phyloP scores from a whole-genome alignment of 2,329 filamentous ascomycete genomes.

The Penicillium rolfsii region DNA sequence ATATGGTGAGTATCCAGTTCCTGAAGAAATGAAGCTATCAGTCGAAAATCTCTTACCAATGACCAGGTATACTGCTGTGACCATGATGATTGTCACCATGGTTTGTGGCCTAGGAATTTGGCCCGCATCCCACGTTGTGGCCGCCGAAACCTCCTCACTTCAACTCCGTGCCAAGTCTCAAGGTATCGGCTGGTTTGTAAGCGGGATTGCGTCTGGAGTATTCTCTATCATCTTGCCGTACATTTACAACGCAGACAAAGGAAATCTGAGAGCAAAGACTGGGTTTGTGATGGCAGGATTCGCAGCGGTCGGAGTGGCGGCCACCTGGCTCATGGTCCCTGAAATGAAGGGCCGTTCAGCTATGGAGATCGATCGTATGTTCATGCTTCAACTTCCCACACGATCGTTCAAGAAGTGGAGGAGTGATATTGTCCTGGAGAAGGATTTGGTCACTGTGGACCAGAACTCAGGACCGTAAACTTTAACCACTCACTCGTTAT shows the following conservation, averaged over 20 bases:
- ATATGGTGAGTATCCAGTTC: constrained; percentile 39
- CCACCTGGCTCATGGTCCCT: constrained; percentile 53
- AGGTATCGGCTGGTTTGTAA: constrained; percentile 46
- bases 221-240: constrained; percentile 54
- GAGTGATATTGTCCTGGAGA: constrained; percentile 12
- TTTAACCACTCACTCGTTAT: neutral
- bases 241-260: constrained; percentile 43
- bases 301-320: constrained; percentile 20
- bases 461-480: neutral
- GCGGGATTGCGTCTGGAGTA: constrained; percentile 43
- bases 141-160: constrained; percentile 35
- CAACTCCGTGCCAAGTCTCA: constrained; percentile 40
- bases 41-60: neutral
- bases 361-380: constrained; percentile 52
- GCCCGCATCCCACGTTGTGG: constrained; percentile 40
- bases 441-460: neutral
- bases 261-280: constrained; percentile 23
- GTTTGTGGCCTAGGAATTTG: constrained; percentile 38
- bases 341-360: constrained; percentile 56
- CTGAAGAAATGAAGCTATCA: too few relatives aligned
- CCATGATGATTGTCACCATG: constrained; percentile 51
- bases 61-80: constrained; percentile 42
- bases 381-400: constrained; percentile 25
- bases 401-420: constrained; percentile 20
- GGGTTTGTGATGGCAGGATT: constrained; percentile 28